phyloP scores from a whole-genome alignment of 2,329 filamentous ascomycete species.

The Alternaria dauci region DNA sequence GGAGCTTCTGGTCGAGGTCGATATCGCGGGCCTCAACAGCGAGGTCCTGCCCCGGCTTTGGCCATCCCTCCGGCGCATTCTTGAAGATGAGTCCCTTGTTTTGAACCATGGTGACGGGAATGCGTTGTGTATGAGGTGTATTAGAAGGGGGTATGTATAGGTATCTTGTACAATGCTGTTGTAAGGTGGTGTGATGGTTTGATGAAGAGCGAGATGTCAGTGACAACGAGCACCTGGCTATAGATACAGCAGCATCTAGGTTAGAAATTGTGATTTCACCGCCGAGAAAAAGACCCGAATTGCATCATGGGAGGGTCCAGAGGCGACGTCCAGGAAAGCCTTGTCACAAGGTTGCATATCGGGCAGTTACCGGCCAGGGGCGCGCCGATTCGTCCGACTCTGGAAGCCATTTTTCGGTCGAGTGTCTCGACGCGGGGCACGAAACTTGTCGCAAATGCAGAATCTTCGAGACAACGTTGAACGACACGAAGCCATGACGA shows the following conservation, averaged over 20 bases:
- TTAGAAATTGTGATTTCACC: constrained; percentile 18
- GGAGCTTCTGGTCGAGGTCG: constrained; percentile 68
- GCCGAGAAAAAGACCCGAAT: constrained; percentile 18
- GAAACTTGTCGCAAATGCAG: constrained; percentile 15
- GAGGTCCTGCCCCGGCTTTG: constrained; percentile 75
- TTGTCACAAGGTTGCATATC: constrained; percentile 7
- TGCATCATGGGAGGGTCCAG: constrained; percentile 26
- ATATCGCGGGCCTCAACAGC: constrained; percentile 71
- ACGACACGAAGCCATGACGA: constrained; percentile 27
- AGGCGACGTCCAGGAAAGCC: not conserved
- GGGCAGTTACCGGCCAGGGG: constrained; percentile 22
- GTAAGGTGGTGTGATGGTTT: constrained; percentile 1
- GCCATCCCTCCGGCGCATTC: constrained; percentile 70
- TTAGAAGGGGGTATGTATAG: not conserved
- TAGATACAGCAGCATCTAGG: constrained; percentile 10
- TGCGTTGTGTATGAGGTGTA: constrained; percentile 11
- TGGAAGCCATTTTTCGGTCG: constrained; percentile 6
- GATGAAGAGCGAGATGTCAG: constrained; percentile 6
- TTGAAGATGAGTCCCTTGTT: constrained; percentile 84
- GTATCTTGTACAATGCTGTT: constrained; percentile 3
- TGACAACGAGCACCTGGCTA: constrained; percentile 15
- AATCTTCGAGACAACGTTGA: constrained; percentile 14
- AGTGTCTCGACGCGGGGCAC: constrained; percentile 6
- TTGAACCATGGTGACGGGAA: constrained; percentile 57
- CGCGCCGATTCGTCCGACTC: constrained; percentile 5